A percentile compares a stretch with the other conserved stretches of the same genome.
phyloP scores from a whole-genome alignment of 139 green algal species.

The Edaphochlamys debaryana region DNA sequence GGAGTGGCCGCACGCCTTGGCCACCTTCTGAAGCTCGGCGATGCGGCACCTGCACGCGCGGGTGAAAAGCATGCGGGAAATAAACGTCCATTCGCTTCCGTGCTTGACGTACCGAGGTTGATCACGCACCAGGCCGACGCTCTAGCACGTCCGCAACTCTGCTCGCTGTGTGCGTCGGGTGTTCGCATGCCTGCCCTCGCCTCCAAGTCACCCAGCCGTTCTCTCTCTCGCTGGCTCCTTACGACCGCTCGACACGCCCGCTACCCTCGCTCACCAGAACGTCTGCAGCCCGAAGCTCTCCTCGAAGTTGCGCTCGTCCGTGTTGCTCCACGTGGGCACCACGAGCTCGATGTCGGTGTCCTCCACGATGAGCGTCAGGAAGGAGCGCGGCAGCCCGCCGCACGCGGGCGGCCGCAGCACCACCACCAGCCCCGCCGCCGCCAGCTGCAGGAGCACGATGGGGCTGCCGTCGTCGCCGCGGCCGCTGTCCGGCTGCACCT shows the following conservation, averaged over 20 bases:
- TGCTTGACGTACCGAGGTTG: too few species aligned
- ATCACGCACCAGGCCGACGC: too few species aligned
- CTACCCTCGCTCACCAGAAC: slow-evolving; percentile 33
- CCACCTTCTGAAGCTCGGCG: slow-evolving; percentile 20
- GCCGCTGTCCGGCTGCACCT: background rate
- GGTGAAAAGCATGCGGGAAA: background rate
- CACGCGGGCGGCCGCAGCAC: background rate
- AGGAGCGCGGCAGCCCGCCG: slow-evolving; percentile 16
- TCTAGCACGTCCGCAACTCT: too few species aligned
- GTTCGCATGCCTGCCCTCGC: too few species aligned
- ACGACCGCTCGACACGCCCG: too few species aligned
- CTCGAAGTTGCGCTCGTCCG: slow-evolving; percentile 29
- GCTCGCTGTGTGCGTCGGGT: too few species aligned
- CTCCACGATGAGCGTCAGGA: slow-evolving; percentile 23
- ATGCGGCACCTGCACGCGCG: slow-evolving; percentile 21
- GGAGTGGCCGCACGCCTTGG: slow-evolving; percentile 18
- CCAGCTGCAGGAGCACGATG: slow-evolving; percentile 32
- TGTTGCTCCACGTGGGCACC: slow-evolving; percentile 8
- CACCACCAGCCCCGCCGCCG: slow-evolving; percentile 10
- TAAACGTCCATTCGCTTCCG: too few species aligned
- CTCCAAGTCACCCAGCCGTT: too few species aligned
- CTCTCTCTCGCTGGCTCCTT: too few species aligned
- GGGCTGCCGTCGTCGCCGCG: slow-evolving; percentile 1
- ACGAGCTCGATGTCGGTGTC: slow-evolving; percentile 39
- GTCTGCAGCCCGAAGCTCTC: slow-evolving; percentile 32